Percentiles rank a stretch among this genome's conserved stretches.
These are phyloP conservation scores for Boletus mariae DNA, from an alignment of 1,284 basidiomycete genomes.

Conservation along the genomic window DNA sequence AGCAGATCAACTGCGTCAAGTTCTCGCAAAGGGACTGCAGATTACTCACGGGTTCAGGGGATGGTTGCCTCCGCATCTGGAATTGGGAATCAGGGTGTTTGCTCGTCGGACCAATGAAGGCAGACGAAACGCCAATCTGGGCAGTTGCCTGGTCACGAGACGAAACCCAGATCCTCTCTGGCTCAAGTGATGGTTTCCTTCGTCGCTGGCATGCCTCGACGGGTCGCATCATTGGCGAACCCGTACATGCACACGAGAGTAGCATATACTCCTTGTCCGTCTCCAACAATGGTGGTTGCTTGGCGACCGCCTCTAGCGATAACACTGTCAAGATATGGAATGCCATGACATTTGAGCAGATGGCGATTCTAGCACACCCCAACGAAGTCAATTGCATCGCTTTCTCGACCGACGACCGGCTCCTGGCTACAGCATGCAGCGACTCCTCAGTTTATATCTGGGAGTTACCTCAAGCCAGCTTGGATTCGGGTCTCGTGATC, in stretches of 20 bases:
- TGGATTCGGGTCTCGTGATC: slow-evolving; percentile 29
- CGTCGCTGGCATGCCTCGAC: slow-evolving; percentile 26
- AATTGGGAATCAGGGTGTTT: slow-evolving; percentile 23
- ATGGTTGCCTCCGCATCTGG: slow-evolving; percentile 30
- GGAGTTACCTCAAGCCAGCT: slow-evolving; percentile 28
- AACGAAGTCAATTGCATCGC: slow-evolving; percentile 24
- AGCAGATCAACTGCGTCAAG: slow-evolving; percentile 30
- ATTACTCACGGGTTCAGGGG: slow-evolving; percentile 29
- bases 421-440: slow-evolving; percentile 26
- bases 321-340: slow-evolving; percentile 33
- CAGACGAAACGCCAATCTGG: slow-evolving; percentile 24
- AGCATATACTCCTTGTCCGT: slow-evolving; percentile 29
- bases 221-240: slow-evolving; percentile 21
- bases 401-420: slow-evolving; percentile 27
- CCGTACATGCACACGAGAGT: slow-evolving; percentile 21
- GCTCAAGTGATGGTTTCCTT: slow-evolving; percentile 23
- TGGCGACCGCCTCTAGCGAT: slow-evolving; percentile 31
- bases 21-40: slow-evolving; percentile 23
- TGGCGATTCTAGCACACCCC: slow-evolving; percentile 22
- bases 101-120: slow-evolving; percentile 26
- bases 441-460: slow-evolving; percentile 26
- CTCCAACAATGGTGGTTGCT: slow-evolving; percentile 24
- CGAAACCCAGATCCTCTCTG: slow-evolving; percentile 26
- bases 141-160: slow-evolving; percentile 31
- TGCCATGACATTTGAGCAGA: slow-evolving; percentile 22